Evolutionary conservation across 2,329 filamentous ascomycete species (phyloP).

Genomic region (Elsinoe arachidis): DNA sequence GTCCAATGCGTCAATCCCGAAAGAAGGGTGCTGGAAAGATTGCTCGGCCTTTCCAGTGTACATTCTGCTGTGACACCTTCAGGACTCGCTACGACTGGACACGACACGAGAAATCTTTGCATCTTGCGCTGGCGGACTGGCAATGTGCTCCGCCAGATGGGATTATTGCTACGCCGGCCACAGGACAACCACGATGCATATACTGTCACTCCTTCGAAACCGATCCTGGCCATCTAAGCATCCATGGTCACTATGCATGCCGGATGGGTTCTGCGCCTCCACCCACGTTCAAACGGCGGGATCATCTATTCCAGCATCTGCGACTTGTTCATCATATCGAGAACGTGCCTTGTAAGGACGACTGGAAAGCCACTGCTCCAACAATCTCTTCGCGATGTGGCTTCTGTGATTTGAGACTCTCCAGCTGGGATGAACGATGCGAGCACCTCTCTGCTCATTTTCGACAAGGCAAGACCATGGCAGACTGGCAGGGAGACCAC

Average conservation of each 20-base stretch:
- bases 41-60: conserved; percentile 47
- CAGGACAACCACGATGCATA: conserved; percentile 46
- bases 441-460: conserved; percentile 50
- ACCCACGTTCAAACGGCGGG: conserved; percentile 54
- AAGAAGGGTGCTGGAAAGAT: conserved; percentile 29
- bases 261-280: conserved; percentile 57
- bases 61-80: conserved; percentile 50
- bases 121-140: conserved; percentile 58
- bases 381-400: conserved; percentile 48
- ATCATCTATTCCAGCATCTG: conserved; percentile 54
- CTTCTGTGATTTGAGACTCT: conserved; percentile 42
- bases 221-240: conserved; percentile 47
- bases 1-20: not conserved
- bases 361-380: conserved; percentile 49
- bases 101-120: conserved; percentile 56
- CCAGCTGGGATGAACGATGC: conserved; percentile 42
- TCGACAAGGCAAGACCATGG: conserved; percentile 44
- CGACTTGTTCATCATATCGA: conserved; percentile 54
- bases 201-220: conserved; percentile 51
- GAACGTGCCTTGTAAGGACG: conserved; percentile 54
- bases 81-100: conserved; percentile 52
- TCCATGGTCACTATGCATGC: conserved; percentile 54
- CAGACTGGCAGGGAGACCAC: conserved; percentile 47
- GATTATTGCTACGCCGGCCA: conserved; percentile 47
- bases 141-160: conserved; percentile 52